A percentile compares a stretch with the other conserved stretches of the same genome.
phyloP scores from a whole-genome alignment of 352 stramenopile genomes.

The Pythium aristosporum region DNA sequence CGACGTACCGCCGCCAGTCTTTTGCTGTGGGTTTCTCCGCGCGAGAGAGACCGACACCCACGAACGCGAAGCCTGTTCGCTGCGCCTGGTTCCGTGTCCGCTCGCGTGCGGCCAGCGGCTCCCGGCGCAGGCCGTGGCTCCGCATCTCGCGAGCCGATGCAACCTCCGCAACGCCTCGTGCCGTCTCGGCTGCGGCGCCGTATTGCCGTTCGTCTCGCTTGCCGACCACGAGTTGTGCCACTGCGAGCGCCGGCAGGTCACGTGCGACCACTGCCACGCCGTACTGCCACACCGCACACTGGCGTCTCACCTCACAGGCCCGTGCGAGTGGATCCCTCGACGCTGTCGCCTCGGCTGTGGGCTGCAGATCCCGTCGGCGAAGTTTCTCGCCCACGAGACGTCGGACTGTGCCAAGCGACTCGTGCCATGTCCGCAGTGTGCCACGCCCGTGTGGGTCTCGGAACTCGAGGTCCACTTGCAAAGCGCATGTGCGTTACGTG shows the following conservation, averaged over 20 bases:
- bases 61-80: conserved; percentile 35
- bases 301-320: conserved; percentile 32
- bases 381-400: conserved; percentile 37
- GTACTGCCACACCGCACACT: conserved; percentile 32
- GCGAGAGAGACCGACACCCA: conserved; percentile 26
- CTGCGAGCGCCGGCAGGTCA: conserved; percentile 42
- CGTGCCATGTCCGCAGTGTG: conserved; percentile 52
- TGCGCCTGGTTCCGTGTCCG: conserved; percentile 61
- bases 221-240: conserved; percentile 49
- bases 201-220: conserved; percentile 48
- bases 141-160: conserved; percentile 58
- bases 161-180: conserved; percentile 58
- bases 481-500: conserved; percentile 53
- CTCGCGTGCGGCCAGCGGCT: conserved; percentile 62
- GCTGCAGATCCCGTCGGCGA: conserved; percentile 25
- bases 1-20: neutral
- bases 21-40: conserved; percentile 31
- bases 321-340: conserved; percentile 40
- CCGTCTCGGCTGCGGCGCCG: conserved; percentile 51
- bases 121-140: conserved; percentile 29
- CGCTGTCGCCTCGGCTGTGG: conserved; percentile 54
- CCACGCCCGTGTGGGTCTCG: conserved; percentile 40
- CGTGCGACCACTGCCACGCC: conserved; percentile 58
- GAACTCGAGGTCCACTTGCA: conserved; percentile 42
- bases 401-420: conserved; percentile 58